A percentile compares a stretch with the other conserved stretches of the same genome.
Conservation (phyloP, 2,329 filamentous ascomycete species). For the Rasamsonia emersonii region DNA sequence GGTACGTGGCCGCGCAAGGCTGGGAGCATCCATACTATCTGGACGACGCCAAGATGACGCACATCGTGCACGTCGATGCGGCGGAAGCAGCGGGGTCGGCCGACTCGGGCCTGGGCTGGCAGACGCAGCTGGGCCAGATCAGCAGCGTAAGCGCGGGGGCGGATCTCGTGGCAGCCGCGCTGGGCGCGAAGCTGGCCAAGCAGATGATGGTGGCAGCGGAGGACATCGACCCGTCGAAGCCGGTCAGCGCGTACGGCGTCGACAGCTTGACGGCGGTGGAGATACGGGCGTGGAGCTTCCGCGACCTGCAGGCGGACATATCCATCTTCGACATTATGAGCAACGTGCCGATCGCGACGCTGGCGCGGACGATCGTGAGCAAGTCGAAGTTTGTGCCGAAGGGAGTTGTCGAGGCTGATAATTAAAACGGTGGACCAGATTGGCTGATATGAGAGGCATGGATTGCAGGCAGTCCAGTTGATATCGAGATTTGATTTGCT, state of each 20-base stretch:
- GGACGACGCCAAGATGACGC: background rate
- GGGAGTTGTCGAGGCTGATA: too few relatives aligned
- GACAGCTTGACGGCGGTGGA: slow-evolving; percentile 13
- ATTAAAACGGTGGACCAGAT: too few relatives aligned
- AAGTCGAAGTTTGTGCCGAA: too few relatives aligned
- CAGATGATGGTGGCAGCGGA: background rate
- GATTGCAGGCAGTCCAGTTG: too few relatives aligned
- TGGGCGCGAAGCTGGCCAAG: background rate
- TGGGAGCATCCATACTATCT: background rate
- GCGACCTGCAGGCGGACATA: slow-evolving; percentile 11
- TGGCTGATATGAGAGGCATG: too few relatives aligned
- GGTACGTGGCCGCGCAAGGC: background rate
- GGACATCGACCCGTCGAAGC: background rate
- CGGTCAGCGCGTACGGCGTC: slow-evolving; percentile 2
- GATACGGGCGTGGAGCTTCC: slow-evolving; percentile 11
- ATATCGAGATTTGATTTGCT: too few relatives aligned
- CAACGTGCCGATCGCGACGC: slow-evolving; percentile 4
- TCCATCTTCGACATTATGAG: slow-evolving; percentile 12
- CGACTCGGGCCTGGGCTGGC: background rate
- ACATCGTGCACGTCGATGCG: background rate
- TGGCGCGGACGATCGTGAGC: slow-evolving; percentile 10
- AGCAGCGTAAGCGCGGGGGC: background rate
- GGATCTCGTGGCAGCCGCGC: background rate
- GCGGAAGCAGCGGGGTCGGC: too few relatives aligned
- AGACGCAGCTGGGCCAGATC: background rate